Evolutionary conservation across 768 basidiomycete species (phyloP).

Genomic region (Porpolomopsis calyptriformis): DNA sequence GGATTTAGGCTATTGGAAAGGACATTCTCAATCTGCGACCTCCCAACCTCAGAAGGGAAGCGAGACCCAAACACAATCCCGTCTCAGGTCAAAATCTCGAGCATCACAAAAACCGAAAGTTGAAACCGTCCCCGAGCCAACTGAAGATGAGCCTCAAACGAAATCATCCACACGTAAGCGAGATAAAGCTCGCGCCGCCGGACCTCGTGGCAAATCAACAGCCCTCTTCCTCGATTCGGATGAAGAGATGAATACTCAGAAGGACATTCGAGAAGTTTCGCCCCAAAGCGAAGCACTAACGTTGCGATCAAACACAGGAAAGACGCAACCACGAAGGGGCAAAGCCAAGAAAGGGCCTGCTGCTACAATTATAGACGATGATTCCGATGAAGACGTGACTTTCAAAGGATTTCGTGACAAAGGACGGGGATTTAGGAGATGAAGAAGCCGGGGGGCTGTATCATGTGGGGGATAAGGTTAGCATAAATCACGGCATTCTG

Average conservation of each 20-base stretch:
- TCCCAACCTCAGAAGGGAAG: constrained; percentile 13
- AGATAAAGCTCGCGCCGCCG: not conserved
- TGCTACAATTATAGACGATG: constrained; percentile 43
- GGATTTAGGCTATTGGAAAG: constrained; percentile 48
- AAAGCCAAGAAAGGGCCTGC: constrained; percentile 21
- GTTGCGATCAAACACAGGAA: constrained; percentile 19
- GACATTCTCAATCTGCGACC: constrained; percentile 18
- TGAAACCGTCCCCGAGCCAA: constrained; percentile 8
- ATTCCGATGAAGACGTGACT: constrained; percentile 61
- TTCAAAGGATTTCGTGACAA: constrained; percentile 45
- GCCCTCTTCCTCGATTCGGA: constrained; percentile 45
- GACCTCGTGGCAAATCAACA: constrained; percentile 23
- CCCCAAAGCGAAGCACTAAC: constrained; percentile 21
- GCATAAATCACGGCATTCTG: too few species aligned
- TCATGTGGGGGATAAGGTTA: too few species aligned
- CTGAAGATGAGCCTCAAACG: not conserved
- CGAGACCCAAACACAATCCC: constrained; percentile 12
- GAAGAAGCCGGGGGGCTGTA: too few species aligned
- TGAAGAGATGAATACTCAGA: constrained; percentile 26
- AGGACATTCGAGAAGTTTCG: constrained; percentile 18
- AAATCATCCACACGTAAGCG: not conserved
- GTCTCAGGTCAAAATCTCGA: constrained; percentile 8
- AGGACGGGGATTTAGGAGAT: not conserved
- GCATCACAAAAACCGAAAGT: not conserved
- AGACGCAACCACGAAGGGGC: constrained; percentile 12